These are phyloP conservation scores for Wakefieldia striispora DNA, from an alignment of 768 basidiomycete species.

Conservation along the genomic window DNA sequence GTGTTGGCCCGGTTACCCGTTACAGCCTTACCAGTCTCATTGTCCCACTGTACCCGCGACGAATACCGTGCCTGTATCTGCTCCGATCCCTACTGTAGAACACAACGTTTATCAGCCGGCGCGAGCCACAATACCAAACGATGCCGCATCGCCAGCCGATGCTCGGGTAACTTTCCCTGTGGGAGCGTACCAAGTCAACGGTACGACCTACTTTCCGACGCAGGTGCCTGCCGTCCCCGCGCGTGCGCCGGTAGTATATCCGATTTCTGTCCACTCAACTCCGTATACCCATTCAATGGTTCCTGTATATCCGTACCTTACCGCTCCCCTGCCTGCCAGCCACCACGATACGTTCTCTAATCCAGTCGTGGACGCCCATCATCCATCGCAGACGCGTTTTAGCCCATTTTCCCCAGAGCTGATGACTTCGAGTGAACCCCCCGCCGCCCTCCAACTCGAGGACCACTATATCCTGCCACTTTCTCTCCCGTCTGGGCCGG, in stretches of 20 bases:
- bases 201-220: slow-evolving; percentile 30
- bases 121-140: not conserved
- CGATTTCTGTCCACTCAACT: slow-evolving; percentile 4
- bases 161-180: slow-evolving; percentile 7
- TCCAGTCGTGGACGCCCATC: not conserved
- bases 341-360: slow-evolving; percentile 1
- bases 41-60: slow-evolving; percentile 26
- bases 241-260: slow-evolving; percentile 4
- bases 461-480: slow-evolving; percentile 4
- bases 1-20: slow-evolving; percentile 16
- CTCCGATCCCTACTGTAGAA: not conserved
- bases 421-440: slow-evolving; percentile 7
- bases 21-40: slow-evolving; percentile 25
- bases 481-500: not conserved
- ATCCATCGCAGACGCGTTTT: slow-evolving; percentile 9
- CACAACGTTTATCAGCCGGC: not conserved
- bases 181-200: slow-evolving; percentile 24
- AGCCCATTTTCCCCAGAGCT: slow-evolving; percentile 22
- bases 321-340: not conserved
- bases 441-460: slow-evolving; percentile 8
- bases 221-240: not conserved
- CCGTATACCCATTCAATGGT: slow-evolving; percentile 6
- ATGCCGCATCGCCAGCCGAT: not conserved
- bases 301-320: slow-evolving; percentile 8
- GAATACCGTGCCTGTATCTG: slow-evolving; percentile 1